Evolutionary conservation across 805 yeast species (phyloP).

Genomic region (Hanseniaspora pseudoguilliermondii): DNA sequence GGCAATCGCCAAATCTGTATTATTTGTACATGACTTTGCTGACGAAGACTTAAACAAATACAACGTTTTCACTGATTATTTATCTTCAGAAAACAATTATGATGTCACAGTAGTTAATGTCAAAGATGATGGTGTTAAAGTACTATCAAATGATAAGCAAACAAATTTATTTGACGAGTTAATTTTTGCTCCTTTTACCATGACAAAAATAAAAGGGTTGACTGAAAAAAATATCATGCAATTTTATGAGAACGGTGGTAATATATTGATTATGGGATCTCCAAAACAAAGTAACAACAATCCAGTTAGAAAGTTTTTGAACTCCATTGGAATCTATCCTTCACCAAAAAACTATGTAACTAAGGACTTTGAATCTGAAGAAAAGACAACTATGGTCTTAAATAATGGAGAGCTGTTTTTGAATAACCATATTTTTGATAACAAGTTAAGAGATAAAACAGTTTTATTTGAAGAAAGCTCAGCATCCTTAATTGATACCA

Average conservation of each 20-base stretch:
- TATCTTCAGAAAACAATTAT: slow-evolving; percentile 17
- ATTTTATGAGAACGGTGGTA: slow-evolving; percentile 58
- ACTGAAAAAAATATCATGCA: slow-evolving; percentile 36
- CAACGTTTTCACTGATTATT: slow-evolving; percentile 13
- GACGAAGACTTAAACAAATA: slow-evolving; percentile 26
- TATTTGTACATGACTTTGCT: slow-evolving; percentile 22
- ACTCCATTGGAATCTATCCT: slow-evolving; percentile 73
- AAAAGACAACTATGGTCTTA: slow-evolving; percentile 13
- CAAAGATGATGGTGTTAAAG: background rate
- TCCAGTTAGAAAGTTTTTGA: slow-evolving; percentile 50
- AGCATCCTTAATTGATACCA: slow-evolving; percentile 59
- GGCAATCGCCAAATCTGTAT: slow-evolving; percentile 21
- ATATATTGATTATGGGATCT: slow-evolving; percentile 50
- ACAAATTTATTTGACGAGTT: slow-evolving; percentile 40
- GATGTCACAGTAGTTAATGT: slow-evolving; percentile 21
- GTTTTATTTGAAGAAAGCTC: slow-evolving; percentile 39
- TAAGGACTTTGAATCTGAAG: slow-evolving; percentile 47
- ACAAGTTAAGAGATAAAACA: slow-evolving; percentile 4
- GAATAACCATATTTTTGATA: slow-evolving; percentile 15
- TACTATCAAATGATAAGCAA: slow-evolving; percentile 29
- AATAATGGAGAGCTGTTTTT: slow-evolving; percentile 15
- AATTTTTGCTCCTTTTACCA: slow-evolving; percentile 41
- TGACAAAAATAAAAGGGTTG: slow-evolving; percentile 33
- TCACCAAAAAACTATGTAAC: slow-evolving; percentile 60
- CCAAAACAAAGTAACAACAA: slow-evolving; percentile 41